phyloP scores from a whole-genome alignment of 2,329 filamentous ascomycete genomes.

The Exserohilum rostratum region DNA sequence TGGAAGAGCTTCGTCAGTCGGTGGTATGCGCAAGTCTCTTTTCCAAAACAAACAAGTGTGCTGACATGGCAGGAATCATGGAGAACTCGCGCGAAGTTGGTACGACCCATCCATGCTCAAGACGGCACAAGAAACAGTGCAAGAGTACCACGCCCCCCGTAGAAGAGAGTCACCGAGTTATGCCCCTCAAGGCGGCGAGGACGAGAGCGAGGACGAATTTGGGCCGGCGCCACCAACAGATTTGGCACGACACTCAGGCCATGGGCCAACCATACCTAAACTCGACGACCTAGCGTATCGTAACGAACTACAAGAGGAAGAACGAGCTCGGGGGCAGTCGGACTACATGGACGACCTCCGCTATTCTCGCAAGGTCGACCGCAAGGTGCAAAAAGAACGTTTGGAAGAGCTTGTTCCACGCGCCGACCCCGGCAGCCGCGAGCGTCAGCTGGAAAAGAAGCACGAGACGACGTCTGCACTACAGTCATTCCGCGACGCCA shows the following conservation, averaged over 20 bases:
- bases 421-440: slow-evolving; percentile 80
- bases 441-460: slow-evolving; percentile 86
- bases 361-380: slow-evolving; percentile 67
- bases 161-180: slow-evolving; percentile 33
- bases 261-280: slow-evolving; percentile 70
- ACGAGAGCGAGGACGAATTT: slow-evolving; percentile 53
- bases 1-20: slow-evolving; percentile 94
- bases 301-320: slow-evolving; percentile 63
- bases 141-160: slow-evolving; percentile 23
- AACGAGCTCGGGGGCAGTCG: slow-evolving; percentile 58
- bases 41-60: background rate
- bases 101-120: slow-evolving; percentile 80
- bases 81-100: slow-evolving; percentile 87
- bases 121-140: slow-evolving; percentile 52
- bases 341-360: slow-evolving; percentile 60
- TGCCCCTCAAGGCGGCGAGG: slow-evolving; percentile 11
- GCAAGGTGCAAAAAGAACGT: slow-evolving; percentile 69
- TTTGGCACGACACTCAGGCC: slow-evolving; percentile 32
- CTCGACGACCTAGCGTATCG: slow-evolving; percentile 74
- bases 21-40: slow-evolving; percentile 64
- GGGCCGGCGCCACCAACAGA: slow-evolving; percentile 58
- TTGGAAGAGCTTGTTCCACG: slow-evolving; percentile 83
- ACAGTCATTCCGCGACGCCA: slow-evolving; percentile 71
- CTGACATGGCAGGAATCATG: slow-evolving; percentile 74
- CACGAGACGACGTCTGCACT: slow-evolving; percentile 74